These are phyloP conservation scores for Diaporthe destruens DNA, from an alignment of 2,329 filamentous ascomycete genomes.

Conservation along the genomic window DNA sequence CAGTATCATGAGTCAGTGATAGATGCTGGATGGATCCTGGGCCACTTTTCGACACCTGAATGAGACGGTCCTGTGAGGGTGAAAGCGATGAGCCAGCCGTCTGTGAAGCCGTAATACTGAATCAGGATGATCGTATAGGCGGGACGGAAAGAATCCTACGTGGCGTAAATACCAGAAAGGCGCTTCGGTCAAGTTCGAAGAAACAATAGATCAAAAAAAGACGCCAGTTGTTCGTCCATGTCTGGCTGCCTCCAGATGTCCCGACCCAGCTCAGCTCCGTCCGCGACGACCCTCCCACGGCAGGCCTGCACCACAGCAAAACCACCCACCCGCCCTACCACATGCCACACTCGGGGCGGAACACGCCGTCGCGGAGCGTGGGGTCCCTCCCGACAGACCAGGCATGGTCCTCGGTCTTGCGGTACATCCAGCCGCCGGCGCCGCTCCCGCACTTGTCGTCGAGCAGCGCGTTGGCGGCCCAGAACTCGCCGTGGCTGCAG, in stretches of 20 bases:
- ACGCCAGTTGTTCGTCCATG: no score
- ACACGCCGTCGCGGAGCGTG: not conserved
- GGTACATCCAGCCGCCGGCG: not conserved
- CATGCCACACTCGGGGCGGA: slow-evolving; percentile 1
- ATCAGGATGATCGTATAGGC: not conserved
- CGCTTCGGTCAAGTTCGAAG: no score
- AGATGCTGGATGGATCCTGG: not conserved
- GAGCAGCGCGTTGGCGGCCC: not conserved
- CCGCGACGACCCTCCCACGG: no score
- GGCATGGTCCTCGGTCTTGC: not conserved
- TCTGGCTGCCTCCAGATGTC: no score
- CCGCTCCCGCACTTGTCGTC: slow-evolving; percentile 5
- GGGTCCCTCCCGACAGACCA: slow-evolving; percentile 26
- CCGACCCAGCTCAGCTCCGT: not conserved
- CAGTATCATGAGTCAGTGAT: not conserved
- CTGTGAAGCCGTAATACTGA: no score
- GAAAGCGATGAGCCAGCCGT: not conserved
- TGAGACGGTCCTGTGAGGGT: not conserved
- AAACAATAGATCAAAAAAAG: no score
- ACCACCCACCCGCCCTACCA: not conserved
- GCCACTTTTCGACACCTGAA: no score
- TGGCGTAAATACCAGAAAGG: no score
- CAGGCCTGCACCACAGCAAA: not conserved
- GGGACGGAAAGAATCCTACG: not conserved
- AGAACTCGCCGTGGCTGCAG: not conserved